Percentiles rank a stretch among this genome's conserved stretches.
These are phyloP conservation scores for Colletotrichum acutatum DNA, from an alignment of 2,329 filamentous ascomycete genomes.

Conservation along the genomic window DNA sequence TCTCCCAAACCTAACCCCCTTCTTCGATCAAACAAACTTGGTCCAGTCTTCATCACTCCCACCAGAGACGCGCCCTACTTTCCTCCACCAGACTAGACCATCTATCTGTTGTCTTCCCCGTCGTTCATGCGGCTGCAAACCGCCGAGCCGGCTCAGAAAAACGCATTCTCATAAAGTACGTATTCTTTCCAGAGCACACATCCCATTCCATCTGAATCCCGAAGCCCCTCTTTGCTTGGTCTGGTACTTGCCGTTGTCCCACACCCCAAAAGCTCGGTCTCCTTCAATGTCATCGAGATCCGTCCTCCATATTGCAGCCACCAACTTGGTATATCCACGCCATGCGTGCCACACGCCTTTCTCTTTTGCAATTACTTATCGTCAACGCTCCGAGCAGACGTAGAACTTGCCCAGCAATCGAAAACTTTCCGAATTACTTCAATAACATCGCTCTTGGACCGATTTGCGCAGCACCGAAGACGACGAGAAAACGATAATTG, in stretches of 20 bases:
- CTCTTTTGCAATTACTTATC: slow-evolving; percentile 1
- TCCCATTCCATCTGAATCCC: slow-evolving; percentile 35
- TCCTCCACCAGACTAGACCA: not conserved
- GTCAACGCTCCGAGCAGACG: slow-evolving; percentile 15
- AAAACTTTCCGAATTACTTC: not conserved
- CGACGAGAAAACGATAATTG: not conserved
- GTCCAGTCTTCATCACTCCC: not conserved
- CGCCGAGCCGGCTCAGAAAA: slow-evolving; percentile 26
- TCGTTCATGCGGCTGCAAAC: slow-evolving; percentile 28
- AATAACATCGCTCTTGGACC: not conserved
- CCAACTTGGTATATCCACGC: slow-evolving; percentile 36
- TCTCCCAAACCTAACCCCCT: slow-evolving; percentile 9
- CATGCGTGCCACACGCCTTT: slow-evolving; percentile 26
- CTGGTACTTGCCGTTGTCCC: slow-evolving; percentile 36
- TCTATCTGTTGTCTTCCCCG: slow-evolving; percentile 5
- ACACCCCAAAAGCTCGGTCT: slow-evolving; percentile 37
- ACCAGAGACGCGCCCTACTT: not conserved
- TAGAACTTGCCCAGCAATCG: not conserved
- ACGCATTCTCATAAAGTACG: slow-evolving; percentile 24
- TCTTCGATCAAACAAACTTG: slow-evolving; percentile 25
- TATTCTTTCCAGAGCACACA: slow-evolving; percentile 27
- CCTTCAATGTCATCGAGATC: slow-evolving; percentile 38
- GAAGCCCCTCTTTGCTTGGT: slow-evolving; percentile 33
- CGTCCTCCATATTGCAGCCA: slow-evolving; percentile 24
- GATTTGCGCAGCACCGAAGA: not conserved